Evolutionary conservation across 1,284 basidiomycete genomes (phyloP).

Genomic region (Inonotus hispidus): DNA sequence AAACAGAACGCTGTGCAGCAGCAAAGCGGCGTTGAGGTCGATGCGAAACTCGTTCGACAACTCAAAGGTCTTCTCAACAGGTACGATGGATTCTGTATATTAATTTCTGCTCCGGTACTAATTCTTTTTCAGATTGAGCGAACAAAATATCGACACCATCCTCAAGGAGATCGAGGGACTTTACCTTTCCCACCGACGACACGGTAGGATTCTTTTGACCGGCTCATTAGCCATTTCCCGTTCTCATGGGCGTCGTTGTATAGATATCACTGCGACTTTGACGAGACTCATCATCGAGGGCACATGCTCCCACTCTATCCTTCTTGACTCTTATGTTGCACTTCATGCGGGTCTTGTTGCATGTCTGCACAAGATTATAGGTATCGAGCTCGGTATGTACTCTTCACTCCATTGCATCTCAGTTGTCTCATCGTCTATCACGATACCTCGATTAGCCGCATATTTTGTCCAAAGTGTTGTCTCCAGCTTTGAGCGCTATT

Average conservation of each 20-base stretch:
- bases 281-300: constrained; percentile 79
- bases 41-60: constrained; percentile 68
- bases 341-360: constrained; percentile 88
- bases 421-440: neutral
- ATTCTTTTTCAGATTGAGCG: constrained; percentile 61
- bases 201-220: constrained; percentile 48
- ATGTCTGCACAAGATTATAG: constrained; percentile 79
- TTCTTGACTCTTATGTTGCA: constrained; percentile 89
- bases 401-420: neutral
- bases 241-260: neutral
- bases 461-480: constrained; percentile 73
- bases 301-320: constrained; percentile 76
- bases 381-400: constrained; percentile 81
- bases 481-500: constrained; percentile 58
- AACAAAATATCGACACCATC: constrained; percentile 85
- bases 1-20: constrained; percentile 24
- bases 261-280: constrained; percentile 81
- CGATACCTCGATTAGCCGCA: constrained; percentile 46
- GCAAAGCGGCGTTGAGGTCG: constrained; percentile 42
- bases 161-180: constrained; percentile 73
- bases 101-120: neutral
- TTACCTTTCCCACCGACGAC: constrained; percentile 75
- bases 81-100: constrained; percentile 34
- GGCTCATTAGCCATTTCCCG: constrained; percentile 13
- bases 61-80: constrained; percentile 88